phyloP scores from a whole-genome alignment of 176 grass and related monocot genomes.

The Carex cristatella region DNA sequence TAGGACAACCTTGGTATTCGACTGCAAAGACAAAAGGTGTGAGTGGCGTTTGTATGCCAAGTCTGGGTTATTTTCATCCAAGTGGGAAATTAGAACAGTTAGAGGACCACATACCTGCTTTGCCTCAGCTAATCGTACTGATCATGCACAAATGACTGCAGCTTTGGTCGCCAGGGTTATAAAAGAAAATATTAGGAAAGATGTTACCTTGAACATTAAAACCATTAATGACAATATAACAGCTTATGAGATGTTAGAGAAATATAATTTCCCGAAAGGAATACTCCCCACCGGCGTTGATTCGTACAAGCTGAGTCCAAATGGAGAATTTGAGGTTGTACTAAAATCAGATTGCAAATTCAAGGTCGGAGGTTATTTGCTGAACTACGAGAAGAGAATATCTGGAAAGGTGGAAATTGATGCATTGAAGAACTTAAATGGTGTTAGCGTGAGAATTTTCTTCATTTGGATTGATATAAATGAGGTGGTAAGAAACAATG shows the following conservation, averaged over 20 bases:
- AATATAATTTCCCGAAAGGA: slow-evolving; percentile 40
- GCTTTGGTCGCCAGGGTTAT: too few relatives aligned
- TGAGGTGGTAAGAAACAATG: slow-evolving; percentile 20
- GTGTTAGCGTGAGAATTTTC: slow-evolving; percentile 30
- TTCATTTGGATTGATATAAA: slow-evolving; percentile 30
- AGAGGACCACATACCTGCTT: too few relatives aligned
- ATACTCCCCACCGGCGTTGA: slow-evolving; percentile 33
- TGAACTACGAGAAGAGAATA: slow-evolving; percentile 33
- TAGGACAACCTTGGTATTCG: too few relatives aligned
- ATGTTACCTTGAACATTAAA: too few relatives aligned
- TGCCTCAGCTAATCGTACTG: too few relatives aligned
- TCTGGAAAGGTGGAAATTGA: slow-evolving; percentile 31
- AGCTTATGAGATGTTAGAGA: slow-evolving; percentile 45
- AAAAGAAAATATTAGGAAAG: too few relatives aligned
- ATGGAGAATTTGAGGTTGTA: slow-evolving; percentile 29
- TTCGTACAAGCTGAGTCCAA: slow-evolving; percentile 19
- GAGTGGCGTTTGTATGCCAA: too few relatives aligned
- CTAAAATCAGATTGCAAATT: slow-evolving; percentile 31
- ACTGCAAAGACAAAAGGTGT: too few relatives aligned
- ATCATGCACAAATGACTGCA: too few relatives aligned
- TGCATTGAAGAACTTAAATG: slow-evolving; percentile 10
- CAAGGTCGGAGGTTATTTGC: slow-evolving; percentile 31
- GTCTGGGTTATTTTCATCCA: too few relatives aligned
- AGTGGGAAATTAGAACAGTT: too few relatives aligned
- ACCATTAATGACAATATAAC: slow-evolving; percentile 4